Base-by-base conservation (phyloP, 139 green algal genomes). In the Picochlorum sp. region DNA sequence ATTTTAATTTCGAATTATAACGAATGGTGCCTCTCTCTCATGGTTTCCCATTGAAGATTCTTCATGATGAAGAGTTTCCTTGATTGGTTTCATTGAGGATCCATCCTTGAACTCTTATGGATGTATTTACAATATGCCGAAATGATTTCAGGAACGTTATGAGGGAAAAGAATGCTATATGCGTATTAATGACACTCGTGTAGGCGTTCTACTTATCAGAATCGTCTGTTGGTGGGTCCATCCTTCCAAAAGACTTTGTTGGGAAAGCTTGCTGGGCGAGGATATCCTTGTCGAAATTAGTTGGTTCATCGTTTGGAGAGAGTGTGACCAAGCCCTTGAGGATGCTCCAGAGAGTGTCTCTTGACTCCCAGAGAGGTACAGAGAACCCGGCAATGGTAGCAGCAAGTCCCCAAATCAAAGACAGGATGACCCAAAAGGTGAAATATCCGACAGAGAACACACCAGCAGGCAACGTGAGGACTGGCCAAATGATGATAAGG, bases 401-500 rank as follows among this genome's bases (percentile, higher is more conserved):
- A 20, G 77, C 59, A 21, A 77, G 56, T 16, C 69, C 73, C 73
- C 68, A 90, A 11, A 69, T 77, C 2, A 90, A 72, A 37, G 77
- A 78, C n/a, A 90, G 70, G n/a, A 82, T 59, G 13, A 83, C 84
- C 83, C 84, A 90, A 57, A 90, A 81, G 26, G 60, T 79, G 71
- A 89, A 90, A 68, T 89, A 90, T 23, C 79, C 81, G 58, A 83
- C 58, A 60, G 16, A 73, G 73, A 88, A 91, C 21, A 85, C 79
- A 20, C 65, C 60, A 7, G 84, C 84, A 13, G 81, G 78, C n/a
- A 91, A 76, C 0, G 83, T 77, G 13, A 90, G 70, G 13, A 77
- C 18, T 11, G 84, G 84, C 84, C 84, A 91, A 18, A 86, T 5
- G 38, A 84, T 41, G 49, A 90, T 72, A 28, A 89, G 77, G 21